These are phyloP conservation scores for Alternaria triticimaculans DNA, from an alignment of 2,329 filamentous ascomycete genomes.

Conservation along the genomic window DNA sequence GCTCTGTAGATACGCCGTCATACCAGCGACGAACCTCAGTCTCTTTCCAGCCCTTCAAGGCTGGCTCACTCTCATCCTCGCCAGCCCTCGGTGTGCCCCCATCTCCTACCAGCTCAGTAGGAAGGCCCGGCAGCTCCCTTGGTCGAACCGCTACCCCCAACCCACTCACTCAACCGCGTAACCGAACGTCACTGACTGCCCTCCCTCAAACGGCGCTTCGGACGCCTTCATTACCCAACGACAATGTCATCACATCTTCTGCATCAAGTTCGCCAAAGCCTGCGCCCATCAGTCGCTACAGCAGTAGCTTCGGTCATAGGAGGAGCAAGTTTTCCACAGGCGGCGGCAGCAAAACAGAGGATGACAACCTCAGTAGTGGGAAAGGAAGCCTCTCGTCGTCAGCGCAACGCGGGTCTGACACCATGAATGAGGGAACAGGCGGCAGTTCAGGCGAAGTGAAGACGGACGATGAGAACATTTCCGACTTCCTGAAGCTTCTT, in stretches of 20 bases:
- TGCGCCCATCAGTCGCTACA: slow-evolving; percentile 79
- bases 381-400: slow-evolving; percentile 77
- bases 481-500: slow-evolving; percentile 87
- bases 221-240: slow-evolving; percentile 67
- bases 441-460: slow-evolving; percentile 69
- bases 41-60: slow-evolving; percentile 95
- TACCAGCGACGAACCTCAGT: slow-evolving; percentile 77
- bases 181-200: slow-evolving; percentile 74
- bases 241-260: slow-evolving; percentile 69
- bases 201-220: slow-evolving; percentile 77
- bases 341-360: slow-evolving; percentile 72
- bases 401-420: slow-evolving; percentile 75
- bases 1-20: slow-evolving; percentile 58
- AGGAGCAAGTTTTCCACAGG: slow-evolving; percentile 79
- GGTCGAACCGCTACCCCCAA: slow-evolving; percentile 31
- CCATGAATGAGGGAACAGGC: slow-evolving; percentile 73
- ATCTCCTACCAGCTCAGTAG: slow-evolving; percentile 59
- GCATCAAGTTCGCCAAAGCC: slow-evolving; percentile 80
- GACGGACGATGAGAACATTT: slow-evolving; percentile 91
- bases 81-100: slow-evolving; percentile 65
- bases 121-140: slow-evolving; percentile 42
- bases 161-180: slow-evolving; percentile 62
- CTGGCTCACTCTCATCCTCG: slow-evolving; percentile 90
- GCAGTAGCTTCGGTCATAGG: slow-evolving; percentile 91
- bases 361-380: slow-evolving; percentile 81